Conservation (phyloP, 495 filamentous ascomycete genomes). For the Tuber melanosporum region DNA sequence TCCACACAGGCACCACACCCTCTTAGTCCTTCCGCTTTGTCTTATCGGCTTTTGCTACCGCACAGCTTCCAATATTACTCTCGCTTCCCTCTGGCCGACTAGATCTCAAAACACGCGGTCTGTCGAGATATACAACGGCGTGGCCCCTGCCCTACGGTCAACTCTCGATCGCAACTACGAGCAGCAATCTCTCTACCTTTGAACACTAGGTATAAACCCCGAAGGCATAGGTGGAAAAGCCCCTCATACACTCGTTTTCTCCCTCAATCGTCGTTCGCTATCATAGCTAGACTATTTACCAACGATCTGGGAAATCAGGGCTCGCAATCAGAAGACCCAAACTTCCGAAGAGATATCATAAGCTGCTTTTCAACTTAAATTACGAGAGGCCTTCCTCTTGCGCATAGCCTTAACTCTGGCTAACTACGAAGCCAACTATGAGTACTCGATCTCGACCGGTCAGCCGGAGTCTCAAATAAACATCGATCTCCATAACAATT, state of each 20-base stretch:
- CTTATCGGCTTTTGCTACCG: conserved; percentile 22
- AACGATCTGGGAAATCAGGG: conserved; percentile 31
- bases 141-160: conserved; percentile 38
- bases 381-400: conserved; percentile 37
- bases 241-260: conserved; percentile 35
- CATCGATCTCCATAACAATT: conserved; percentile 39
- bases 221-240: conserved; percentile 36
- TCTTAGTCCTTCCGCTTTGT: conserved; percentile 20
- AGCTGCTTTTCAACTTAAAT: conserved; percentile 22
- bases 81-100: conserved; percentile 36
- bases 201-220: conserved; percentile 34
- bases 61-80: conserved; percentile 27
- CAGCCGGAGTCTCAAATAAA: conserved; percentile 39
- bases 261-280: conserved; percentile 22
- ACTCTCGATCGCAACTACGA: conserved; percentile 38
- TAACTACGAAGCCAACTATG: conserved; percentile 38
- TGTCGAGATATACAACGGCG: conserved; percentile 38
- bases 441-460: conserved; percentile 39
- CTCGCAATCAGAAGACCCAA: conserved; percentile 8
- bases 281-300: conserved; percentile 5
- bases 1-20: conserved; percentile 36
- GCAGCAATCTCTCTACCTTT: conserved; percentile 35
- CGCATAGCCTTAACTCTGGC: conserved; percentile 37
- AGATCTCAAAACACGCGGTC: conserved; percentile 35
- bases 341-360: not conserved